Percentiles rank a stretch among this genome's conserved stretches.
Evolutionary conservation across 805 yeast genomes (phyloP).

Genomic region (Yamadazyma endophytica): DNA sequence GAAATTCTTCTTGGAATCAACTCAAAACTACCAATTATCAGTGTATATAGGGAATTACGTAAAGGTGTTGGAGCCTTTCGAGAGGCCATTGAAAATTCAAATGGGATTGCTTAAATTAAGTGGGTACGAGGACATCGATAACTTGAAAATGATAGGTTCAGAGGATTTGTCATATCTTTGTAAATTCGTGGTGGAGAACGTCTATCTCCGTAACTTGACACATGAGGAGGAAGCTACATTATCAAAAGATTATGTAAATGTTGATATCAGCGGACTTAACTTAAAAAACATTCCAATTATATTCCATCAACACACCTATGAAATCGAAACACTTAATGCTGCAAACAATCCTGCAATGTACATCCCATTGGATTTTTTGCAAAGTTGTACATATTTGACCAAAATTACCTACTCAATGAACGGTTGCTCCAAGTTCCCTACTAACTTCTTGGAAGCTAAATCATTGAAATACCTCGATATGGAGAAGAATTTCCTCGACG

Average conservation of each 20-base stretch:
- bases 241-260: slow-evolving; percentile 64
- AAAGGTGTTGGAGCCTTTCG: slow-evolving; percentile 66
- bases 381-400: slow-evolving; percentile 68
- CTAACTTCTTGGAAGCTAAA: slow-evolving; percentile 64
- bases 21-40: slow-evolving; percentile 71
- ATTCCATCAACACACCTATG: slow-evolving; percentile 74
- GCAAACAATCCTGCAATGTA: slow-evolving; percentile 83
- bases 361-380: slow-evolving; percentile 81
- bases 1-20: slow-evolving; percentile 69
- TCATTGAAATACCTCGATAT: slow-evolving; percentile 65
- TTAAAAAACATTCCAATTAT: slow-evolving; percentile 82
- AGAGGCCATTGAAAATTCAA: slow-evolving; percentile 75
- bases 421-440: slow-evolving; percentile 72
- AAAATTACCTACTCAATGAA: slow-evolving; percentile 66
- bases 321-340: slow-evolving; percentile 76
- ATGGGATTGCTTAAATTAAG: slow-evolving; percentile 65
- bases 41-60: slow-evolving; percentile 72
- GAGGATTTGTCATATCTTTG: slow-evolving; percentile 80
- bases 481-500: slow-evolving; percentile 72
- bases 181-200: slow-evolving; percentile 69
- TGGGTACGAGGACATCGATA: slow-evolving; percentile 79
- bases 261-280: slow-evolving; percentile 67
- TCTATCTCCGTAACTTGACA: slow-evolving; percentile 55
- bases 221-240: slow-evolving; percentile 69
- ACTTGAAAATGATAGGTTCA: slow-evolving; percentile 71